Conservation (phyloP, 202 grass and related monocot genomes). For the Hordeum pubiflorum region DNA sequence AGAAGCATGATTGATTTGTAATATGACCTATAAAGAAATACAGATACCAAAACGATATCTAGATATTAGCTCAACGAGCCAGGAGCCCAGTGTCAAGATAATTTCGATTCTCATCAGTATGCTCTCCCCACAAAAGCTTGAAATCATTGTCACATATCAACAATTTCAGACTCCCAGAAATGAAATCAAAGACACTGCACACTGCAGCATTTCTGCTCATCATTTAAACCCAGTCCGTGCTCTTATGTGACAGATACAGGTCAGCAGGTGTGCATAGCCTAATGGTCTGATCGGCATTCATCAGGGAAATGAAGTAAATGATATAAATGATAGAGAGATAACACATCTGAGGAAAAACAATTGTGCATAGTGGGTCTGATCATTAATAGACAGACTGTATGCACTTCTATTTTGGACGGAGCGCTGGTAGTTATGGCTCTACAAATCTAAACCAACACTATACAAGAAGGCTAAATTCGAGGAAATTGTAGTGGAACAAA, state of each 20-base stretch:
- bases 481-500: neutral
- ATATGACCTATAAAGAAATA: neutral
- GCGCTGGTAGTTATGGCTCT: neutral
- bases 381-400: neutral
- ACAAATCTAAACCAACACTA: neutral
- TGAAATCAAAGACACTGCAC: neutral
- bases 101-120: neutral
- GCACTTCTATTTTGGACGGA: neutral
- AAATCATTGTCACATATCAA: neutral
- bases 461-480: neutral
- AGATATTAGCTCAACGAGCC: neutral
- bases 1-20: neutral
- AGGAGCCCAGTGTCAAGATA: neutral
- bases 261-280: conserved; percentile 4
- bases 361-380: neutral
- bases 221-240: neutral
- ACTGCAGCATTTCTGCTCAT: neutral
- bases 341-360: neutral
- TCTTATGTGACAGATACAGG: neutral
- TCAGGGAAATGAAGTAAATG: neutral
- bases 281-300: neutral
- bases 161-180: neutral
- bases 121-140: neutral
- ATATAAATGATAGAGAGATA: neutral
- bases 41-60: neutral